Base-by-base conservation (phyloP, 129 eudicot species). In the Gnaphalium uliginosum region DNA sequence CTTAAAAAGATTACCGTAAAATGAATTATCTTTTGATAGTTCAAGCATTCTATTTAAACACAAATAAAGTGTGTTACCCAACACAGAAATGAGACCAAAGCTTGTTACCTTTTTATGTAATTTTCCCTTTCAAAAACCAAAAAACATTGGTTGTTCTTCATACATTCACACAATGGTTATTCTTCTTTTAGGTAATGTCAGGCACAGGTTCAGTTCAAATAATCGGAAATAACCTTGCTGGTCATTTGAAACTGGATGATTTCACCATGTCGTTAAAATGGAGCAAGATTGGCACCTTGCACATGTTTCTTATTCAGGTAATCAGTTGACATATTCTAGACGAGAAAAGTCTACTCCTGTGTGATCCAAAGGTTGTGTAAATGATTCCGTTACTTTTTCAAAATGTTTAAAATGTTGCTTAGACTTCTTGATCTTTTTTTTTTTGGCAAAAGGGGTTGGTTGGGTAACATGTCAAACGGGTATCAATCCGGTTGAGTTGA, bases 301-400 rank as follows among this genome's bases (percentile, higher is more conserved):
- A 71, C 77, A 88, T 86, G 93, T 83, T 78, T 71, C 68, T 88
- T 23, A 79, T 88, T 74, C 88, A 88, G 88, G 93, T 88, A 66
- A 39, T 50, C 27, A 50, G 8, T 62, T 39, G n/a, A 29, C 30
- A 14, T 6, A 15, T 30, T 64, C 13, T 64, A 64, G 69, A 64
- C 69, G 21, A 29, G 10, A 64, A 14, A 64, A 8, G 15, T 4
- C 29, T 15, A 26, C 8, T 27, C 10, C 1, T 13, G 6, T 56
- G 25, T 56, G 11, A 56, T 19, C 13, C 11, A 14, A 56, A 56
- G 61, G 61, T 53, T 3, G 23, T n/a, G 23, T 53, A n/a, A 53
- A 53, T n/a, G 21, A 18, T 58, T 23, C 15, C 10, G 0, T 62
- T n/a, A n/a, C 19, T 27, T 62, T 30, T 62, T 30, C 15, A 14